These are phyloP conservation scores for Petasospora fabianii DNA, from an alignment of 1,139 yeast species.

Conservation along the genomic window DNA sequence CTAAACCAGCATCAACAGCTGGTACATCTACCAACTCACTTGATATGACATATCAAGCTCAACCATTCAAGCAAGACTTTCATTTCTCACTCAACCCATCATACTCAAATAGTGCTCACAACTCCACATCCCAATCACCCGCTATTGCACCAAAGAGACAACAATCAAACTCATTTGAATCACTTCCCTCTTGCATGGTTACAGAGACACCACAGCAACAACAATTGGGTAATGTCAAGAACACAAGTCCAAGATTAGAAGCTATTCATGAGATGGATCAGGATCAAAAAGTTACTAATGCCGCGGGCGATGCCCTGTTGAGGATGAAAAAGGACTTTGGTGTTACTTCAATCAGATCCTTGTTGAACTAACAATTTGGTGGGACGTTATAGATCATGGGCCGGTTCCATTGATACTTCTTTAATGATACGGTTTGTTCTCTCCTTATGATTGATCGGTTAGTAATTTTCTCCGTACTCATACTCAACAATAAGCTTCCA, in stretches of 20 bases:
- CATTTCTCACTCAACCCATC: conserved; percentile 4
- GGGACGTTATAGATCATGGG: too few species aligned
- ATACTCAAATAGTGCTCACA: neutral
- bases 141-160: neutral
- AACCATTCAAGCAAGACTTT: conserved; percentile 4
- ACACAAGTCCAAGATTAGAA: conserved; percentile 6
- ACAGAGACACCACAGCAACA: neutral
- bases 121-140: neutral
- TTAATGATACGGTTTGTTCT: too few species aligned
- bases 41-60: neutral
- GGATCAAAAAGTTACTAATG: conserved; percentile 12
- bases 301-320: conserved; percentile 41
- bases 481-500: too few species aligned
- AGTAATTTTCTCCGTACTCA: too few species aligned
- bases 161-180: too few species aligned
- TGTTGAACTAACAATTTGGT: conserved; percentile 24
- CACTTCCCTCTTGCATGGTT: too few species aligned
- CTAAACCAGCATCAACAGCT: conserved; percentile 3
- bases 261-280: conserved; percentile 8
- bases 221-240: too few species aligned
- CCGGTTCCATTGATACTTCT: too few species aligned
- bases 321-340: conserved; percentile 44
- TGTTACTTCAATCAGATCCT: conserved; percentile 26
- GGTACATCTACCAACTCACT: neutral
- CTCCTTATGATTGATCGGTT: too few species aligned